These are phyloP conservation scores for Metschnikowia reukaufii DNA, from an alignment of 805 yeast species.

Conservation along the genomic window DNA sequence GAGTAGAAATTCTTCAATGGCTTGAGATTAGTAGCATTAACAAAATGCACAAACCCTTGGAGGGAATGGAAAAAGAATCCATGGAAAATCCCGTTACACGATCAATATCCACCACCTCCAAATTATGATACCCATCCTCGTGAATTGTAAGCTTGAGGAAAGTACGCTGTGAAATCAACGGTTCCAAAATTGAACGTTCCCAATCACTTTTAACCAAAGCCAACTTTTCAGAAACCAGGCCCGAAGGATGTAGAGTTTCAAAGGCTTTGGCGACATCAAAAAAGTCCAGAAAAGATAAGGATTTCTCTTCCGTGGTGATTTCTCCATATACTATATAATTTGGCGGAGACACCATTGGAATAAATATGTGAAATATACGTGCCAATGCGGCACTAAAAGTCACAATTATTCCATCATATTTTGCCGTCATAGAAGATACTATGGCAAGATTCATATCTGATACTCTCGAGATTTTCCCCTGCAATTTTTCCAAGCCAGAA, in stretches of 20 bases:
- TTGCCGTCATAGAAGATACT: constrained; percentile 2
- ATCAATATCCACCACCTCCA: not conserved
- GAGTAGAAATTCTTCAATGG: constrained; percentile 27
- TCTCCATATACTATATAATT: constrained; percentile 3
- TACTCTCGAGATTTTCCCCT: constrained; percentile 16
- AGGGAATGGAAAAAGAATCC: constrained; percentile 25
- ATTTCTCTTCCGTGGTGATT: not conserved
- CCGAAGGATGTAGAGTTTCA: constrained; percentile 13
- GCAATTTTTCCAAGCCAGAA: constrained; percentile 22
- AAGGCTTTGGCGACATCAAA: constrained; percentile 5
- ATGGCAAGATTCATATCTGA: constrained; percentile 16
- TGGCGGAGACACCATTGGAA: constrained; percentile 5
- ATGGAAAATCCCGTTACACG: constrained; percentile 1
- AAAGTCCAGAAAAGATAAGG: constrained; percentile 4
- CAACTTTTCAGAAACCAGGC: constrained; percentile 10
- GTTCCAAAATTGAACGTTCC: constrained; percentile 16
- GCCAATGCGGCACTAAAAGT: constrained; percentile 7
- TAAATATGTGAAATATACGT: constrained; percentile 6
- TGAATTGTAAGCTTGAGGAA: constrained; percentile 5
- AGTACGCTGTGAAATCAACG: constrained; percentile 11
- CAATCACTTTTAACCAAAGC: constrained; percentile 9
- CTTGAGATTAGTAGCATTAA: constrained; percentile 26
- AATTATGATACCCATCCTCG: not conserved
- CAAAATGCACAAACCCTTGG: constrained; percentile 28
- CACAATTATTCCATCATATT: constrained; percentile 2